A percentile compares a stretch with the other conserved stretches of the same genome.
These are phyloP conservation scores for Aspergillus fumigatiaffinis DNA, from an alignment of 2,329 filamentous ascomycete genomes.

Conservation along the genomic window DNA sequence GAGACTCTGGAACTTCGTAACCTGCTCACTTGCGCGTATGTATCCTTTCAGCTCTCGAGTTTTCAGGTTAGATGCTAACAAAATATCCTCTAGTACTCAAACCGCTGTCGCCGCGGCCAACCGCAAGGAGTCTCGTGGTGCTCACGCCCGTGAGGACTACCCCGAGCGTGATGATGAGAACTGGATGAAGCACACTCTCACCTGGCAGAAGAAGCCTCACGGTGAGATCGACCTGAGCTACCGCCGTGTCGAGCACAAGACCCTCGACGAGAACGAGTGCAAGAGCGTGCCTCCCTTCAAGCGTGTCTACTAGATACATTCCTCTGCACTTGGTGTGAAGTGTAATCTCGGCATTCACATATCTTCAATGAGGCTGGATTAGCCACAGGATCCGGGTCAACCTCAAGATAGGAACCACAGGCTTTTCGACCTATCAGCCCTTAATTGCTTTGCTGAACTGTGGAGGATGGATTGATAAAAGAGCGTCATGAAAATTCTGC, in stretches of 20 bases:
- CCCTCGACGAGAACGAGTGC: constrained; percentile 93
- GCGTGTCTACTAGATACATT: constrained; percentile 48
- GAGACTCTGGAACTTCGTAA: constrained; percentile 96
- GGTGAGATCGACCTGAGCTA: constrained; percentile 82
- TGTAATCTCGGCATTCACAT: background rate
- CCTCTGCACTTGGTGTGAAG: background rate
- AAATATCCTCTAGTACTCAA: constrained; percentile 60
- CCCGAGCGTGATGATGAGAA: constrained; percentile 91
- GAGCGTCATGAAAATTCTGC: constrained; percentile 30
- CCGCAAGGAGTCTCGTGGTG: constrained; percentile 95
- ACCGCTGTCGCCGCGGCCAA: constrained; percentile 86
- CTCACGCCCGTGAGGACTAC: constrained; percentile 94
- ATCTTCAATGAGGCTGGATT: background rate
- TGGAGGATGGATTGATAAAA: constrained; percentile 20
- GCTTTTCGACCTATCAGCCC: background rate
- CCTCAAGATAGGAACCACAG: background rate
- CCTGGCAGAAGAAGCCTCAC: constrained; percentile 91
- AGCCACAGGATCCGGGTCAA: background rate
- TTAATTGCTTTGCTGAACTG: background rate
- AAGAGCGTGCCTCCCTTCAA: constrained; percentile 96
- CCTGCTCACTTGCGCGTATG: constrained; percentile 91
- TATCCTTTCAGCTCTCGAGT: constrained; percentile 26
- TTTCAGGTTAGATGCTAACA: constrained; percentile 11
- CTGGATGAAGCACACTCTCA: constrained; percentile 99
- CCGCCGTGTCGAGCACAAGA: constrained; percentile 74